Evolutionary conservation across 495 filamentous ascomycete genomes (phyloP).

Genomic region (Lasiosphaeria miniovina): DNA sequence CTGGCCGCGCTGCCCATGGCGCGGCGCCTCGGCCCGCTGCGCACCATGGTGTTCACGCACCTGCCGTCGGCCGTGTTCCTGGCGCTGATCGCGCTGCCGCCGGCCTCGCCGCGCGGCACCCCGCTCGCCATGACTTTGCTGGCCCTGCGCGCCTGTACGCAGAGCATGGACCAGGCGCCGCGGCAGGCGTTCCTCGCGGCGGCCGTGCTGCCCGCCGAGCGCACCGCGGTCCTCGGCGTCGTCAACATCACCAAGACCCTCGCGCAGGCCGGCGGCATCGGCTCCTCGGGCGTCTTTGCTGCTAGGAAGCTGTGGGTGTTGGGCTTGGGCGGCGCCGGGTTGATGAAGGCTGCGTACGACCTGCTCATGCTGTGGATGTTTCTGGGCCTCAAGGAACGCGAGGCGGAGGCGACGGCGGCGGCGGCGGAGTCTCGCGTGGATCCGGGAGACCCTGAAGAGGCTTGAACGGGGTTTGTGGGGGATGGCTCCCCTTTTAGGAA

Average conservation of each 20-base stretch:
- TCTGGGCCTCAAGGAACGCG: conserved; percentile 4
- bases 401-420: background rate
- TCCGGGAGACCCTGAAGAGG: too few species aligned
- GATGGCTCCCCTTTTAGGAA: too few species aligned
- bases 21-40: conserved; percentile 71
- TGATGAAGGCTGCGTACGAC: conserved; percentile 68
- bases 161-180: conserved; percentile 81
- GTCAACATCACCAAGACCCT: conserved; percentile 63
- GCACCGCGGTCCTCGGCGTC: conserved; percentile 73
- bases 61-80: conserved; percentile 73
- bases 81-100: conserved; percentile 62
- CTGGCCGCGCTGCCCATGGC: conserved; percentile 70
- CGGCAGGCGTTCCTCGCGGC: conserved; percentile 75
- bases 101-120: conserved; percentile 30
- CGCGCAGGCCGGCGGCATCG: conserved; percentile 60
- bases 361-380: conserved; percentile 67
- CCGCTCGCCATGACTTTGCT: conserved; percentile 60
- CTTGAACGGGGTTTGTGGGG: too few species aligned
- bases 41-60: conserved; percentile 87
- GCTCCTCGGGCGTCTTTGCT: conserved; percentile 68
- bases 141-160: conserved; percentile 64
- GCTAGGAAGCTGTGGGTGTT: conserved; percentile 61
- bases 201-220: conserved; percentile 61
- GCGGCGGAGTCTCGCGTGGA: too few species aligned
- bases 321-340: conserved; percentile 64